Percentiles rank a stretch among this genome's conserved stretches.
These are phyloP conservation scores for Sporothrix curviconia DNA, from an alignment of 2,329 filamentous ascomycete species.

Conservation along the genomic window DNA sequence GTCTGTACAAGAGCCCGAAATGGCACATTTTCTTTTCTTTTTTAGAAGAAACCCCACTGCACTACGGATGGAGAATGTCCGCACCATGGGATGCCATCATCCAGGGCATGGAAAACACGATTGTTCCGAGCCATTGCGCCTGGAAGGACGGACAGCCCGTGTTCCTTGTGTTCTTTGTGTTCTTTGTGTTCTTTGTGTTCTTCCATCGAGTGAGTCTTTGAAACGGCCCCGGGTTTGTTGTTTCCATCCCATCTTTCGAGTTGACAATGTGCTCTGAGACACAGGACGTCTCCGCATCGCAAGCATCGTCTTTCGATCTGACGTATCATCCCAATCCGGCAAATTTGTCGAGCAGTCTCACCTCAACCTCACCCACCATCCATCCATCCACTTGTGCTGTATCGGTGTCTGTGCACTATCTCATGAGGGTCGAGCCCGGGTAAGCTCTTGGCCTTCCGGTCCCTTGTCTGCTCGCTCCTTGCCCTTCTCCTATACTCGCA, in stretches of 20 bases:
- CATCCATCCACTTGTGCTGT: too few species aligned
- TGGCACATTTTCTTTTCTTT: background rate
- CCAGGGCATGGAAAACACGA: background rate
- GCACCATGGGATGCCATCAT: background rate
- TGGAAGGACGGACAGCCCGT: background rate
- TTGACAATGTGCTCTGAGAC: too few species aligned
- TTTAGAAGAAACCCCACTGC: background rate
- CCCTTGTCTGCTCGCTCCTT: background rate
- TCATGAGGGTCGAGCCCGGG: background rate
- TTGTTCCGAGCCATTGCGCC: background rate
- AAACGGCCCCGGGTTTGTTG: background rate
- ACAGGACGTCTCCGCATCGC: too few species aligned
- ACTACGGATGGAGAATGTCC: conserved; percentile 8
- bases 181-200: background rate
- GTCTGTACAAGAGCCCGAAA: background rate
- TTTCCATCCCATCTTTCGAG: background rate
- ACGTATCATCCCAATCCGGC: background rate
- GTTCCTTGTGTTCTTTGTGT: too few species aligned
- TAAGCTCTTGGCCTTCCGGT: background rate
- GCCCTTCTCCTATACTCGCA: background rate
- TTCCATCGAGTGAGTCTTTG: background rate
- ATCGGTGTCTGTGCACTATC: background rate
- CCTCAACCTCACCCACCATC: background rate
- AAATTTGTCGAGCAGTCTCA: conserved; percentile 1
- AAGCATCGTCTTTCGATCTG: too few species aligned